Evolutionary conservation across 805 yeast species (phyloP).

Genomic region (Starmerella vitae): DNA sequence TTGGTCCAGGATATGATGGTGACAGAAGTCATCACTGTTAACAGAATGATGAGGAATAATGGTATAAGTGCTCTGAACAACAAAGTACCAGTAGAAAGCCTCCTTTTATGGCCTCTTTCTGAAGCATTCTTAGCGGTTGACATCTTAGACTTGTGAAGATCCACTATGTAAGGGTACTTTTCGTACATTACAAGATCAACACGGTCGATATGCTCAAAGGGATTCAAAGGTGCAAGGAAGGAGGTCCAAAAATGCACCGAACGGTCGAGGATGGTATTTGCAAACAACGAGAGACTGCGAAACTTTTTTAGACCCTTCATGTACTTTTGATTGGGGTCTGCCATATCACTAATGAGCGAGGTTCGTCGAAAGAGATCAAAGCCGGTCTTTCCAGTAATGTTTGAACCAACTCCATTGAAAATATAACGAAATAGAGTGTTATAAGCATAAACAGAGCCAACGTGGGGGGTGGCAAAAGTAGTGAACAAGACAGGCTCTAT

Average conservation of each 20-base stretch:
- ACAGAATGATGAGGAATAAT: slow-evolving; percentile 3
- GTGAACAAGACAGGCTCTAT: slow-evolving; percentile 51
- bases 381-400: slow-evolving; percentile 55
- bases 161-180: slow-evolving; percentile 15
- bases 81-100: background rate
- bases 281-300: slow-evolving; percentile 44
- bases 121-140: background rate
- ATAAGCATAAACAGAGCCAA: slow-evolving; percentile 37
- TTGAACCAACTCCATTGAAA: slow-evolving; percentile 42
- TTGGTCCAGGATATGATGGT: background rate
- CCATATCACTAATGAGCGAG: slow-evolving; percentile 37
- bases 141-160: slow-evolving; percentile 19
- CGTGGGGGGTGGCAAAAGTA: slow-evolving; percentile 69
- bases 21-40: slow-evolving; percentile 1
- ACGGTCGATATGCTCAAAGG: slow-evolving; percentile 48
- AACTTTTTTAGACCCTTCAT: slow-evolving; percentile 45
- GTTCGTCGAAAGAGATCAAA: slow-evolving; percentile 50
- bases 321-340: slow-evolving; percentile 38
- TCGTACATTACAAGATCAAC: slow-evolving; percentile 29
- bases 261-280: slow-evolving; percentile 71
- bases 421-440: slow-evolving; percentile 24
- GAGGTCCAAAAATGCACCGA: slow-evolving; percentile 81
- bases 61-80: background rate
- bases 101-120: background rate
- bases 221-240: slow-evolving; percentile 57